phyloP scores from a whole-genome alignment of 345 rosid genomes.

The Geranium brycei region DNA sequence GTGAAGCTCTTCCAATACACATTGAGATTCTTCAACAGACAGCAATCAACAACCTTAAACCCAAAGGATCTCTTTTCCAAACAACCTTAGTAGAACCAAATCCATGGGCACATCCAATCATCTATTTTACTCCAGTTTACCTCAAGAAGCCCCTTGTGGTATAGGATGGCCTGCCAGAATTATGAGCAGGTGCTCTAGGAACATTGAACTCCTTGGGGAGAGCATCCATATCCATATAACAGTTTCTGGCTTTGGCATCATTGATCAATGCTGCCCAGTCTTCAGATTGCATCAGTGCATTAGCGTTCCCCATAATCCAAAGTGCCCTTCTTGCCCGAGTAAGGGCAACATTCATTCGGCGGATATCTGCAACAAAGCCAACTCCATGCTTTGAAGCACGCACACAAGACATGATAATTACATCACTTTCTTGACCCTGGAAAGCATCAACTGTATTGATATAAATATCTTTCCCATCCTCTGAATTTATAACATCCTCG shows the following conservation, averaged over 20 bases:
- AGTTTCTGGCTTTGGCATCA: conserved; percentile 80
- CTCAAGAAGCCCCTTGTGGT: conserved; percentile 40
- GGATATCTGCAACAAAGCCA: conserved; percentile 93
- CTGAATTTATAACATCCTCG: conserved; percentile 59
- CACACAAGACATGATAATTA: conserved; percentile 97
- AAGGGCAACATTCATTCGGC: conserved; percentile 98
- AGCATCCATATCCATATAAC: conserved; percentile 88
- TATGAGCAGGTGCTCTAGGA: conserved; percentile 38
- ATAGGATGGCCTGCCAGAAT: conserved; percentile 16
- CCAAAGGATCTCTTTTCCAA: no score
- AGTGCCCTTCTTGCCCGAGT: conserved; percentile 95
- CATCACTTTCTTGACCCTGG: conserved; percentile 99
- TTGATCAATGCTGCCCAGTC: conserved; percentile 88
- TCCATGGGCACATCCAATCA: conserved; percentile 46
- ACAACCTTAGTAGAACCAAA: no score
- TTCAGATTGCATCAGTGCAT: conserved; percentile 64
- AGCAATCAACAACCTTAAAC: no score
- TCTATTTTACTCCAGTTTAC: conserved; percentile 54
- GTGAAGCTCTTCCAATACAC: no score
- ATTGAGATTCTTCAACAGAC: no score
- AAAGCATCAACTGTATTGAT: conserved; percentile 97
- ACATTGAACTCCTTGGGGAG: conserved; percentile 60
- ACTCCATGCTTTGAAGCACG: conserved; percentile 94
- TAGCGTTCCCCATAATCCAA: conserved; percentile 97
- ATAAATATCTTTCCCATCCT: conserved; percentile 86